Conservation (phyloP, 75 land plant species). For the Cryptomeria japonica region DNA sequence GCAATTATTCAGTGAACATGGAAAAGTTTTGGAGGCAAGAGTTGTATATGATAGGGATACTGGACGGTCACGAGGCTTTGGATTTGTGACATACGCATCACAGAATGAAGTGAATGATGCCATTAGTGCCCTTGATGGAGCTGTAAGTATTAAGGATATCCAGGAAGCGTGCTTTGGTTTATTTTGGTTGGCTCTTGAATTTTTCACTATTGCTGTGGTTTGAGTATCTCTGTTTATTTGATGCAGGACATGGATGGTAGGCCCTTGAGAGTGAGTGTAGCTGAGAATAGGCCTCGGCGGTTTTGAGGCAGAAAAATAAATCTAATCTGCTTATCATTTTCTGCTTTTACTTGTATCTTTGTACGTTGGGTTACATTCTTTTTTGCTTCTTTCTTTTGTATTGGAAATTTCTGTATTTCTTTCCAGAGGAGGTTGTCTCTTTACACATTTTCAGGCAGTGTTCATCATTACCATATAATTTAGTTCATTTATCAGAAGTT, state of each 20-base stretch:
- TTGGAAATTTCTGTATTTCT: background rate
- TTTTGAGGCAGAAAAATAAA: background rate
- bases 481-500: background rate
- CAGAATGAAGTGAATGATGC: constrained; percentile 71
- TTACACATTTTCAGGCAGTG: background rate
- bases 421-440: background rate
- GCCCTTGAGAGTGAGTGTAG: constrained; percentile 66
- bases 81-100: constrained; percentile 75
- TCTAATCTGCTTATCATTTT: background rate
- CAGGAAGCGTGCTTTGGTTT: background rate
- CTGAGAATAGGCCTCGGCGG: constrained; percentile 63
- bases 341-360: background rate
- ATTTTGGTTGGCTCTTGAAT: background rate
- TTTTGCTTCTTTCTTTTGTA: background rate
- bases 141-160: constrained; percentile 8
- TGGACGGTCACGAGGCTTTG: constrained; percentile 94
- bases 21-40: constrained; percentile 78
- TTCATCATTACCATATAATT: background rate
- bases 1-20: constrained; percentile 78
- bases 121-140: constrained; percentile 77
- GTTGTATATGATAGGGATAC: constrained; percentile 80
- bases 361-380: background rate
- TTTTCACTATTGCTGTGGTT: background rate
- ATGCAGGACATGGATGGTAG: constrained; percentile 77
- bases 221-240: constrained; percentile 1